phyloP scores from a whole-genome alignment of 805 yeast species.

The Pichia scutulata region DNA sequence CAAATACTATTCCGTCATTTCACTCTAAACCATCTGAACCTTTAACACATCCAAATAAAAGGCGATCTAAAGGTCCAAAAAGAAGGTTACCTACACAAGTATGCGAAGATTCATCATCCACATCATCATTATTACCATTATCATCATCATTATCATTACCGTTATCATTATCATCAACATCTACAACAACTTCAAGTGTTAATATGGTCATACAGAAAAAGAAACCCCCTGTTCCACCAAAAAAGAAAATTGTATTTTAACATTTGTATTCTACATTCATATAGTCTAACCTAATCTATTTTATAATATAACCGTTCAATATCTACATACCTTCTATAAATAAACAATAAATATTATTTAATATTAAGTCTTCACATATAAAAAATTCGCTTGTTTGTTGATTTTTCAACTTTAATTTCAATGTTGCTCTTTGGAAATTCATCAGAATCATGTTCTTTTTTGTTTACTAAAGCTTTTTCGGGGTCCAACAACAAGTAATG shows the following conservation, averaged over 20 bases:
- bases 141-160: no score
- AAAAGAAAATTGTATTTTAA: not conserved
- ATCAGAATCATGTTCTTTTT: not conserved
- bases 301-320: no score
- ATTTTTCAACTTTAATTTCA: not conserved
- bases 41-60: conserved; percentile 38
- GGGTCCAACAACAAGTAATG: not conserved
- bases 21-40: conserved; percentile 12
- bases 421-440: not conserved
- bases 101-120: not conserved
- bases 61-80: conserved; percentile 45
- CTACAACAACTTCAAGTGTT: not conserved
- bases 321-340: no score
- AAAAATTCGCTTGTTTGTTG: not conserved
- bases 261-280: not conserved
- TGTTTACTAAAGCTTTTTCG: not conserved
- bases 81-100: conserved; percentile 36
- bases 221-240: conserved; percentile 1
- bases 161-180: no score
- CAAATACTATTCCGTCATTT: not conserved
- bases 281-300: no score
- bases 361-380: no score
- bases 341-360: no score
- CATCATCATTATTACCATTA: no score
- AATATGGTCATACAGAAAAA: not conserved